Base-by-base conservation (phyloP, 306 rosid species). In the Pterocarpus santalinus region DNA sequence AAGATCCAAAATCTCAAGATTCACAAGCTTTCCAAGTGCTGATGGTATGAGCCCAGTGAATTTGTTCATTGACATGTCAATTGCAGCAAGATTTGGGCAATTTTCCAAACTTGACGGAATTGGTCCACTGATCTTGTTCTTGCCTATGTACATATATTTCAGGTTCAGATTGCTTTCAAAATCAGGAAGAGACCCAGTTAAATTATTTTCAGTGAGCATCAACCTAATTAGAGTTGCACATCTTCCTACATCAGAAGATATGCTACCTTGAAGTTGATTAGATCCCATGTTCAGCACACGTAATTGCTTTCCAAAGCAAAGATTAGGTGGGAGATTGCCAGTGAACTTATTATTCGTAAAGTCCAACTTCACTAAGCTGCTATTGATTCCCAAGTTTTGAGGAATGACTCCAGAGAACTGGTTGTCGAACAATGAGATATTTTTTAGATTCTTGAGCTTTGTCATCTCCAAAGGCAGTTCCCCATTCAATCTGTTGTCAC, bases 401-500 rank as follows among this genome's bases (percentile, higher is more conserved):
- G 69, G 69, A 11, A 35, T 76, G 46, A 81, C 82, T 60, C 95
- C 95, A 34, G 52, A 91, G 82, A 89, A 86, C 8, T 36, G 72
- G 82, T 91, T 91, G 75, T 84, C 33, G 36, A 33, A 89, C 85
- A 91, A 69, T 3, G 88, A 53, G 36, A 91, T 58, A 67, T 80
- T 91, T 69, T 72, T 43, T n/a, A 91, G 90, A 30, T 82, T 81
- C 83, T 76, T 87, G 55, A 87, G 89, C 80, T 85, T 86, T 22
- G 88, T 75, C 71, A 87, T 82, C 86, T 82, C 87, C 46, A 70
- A 46, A 65, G 95, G 90, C 2, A 91, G 72, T 55, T 89, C 85
- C 60, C 95, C 90, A 33, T 8, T 36, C 72, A 91, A 65, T 1
- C 74, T 63, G 39, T 91, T 85, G 1, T 41, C 36, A 6, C 51